Conservation (phyloP, 2,329 filamentous ascomycete species). For the Curvularia sp. region DNA sequence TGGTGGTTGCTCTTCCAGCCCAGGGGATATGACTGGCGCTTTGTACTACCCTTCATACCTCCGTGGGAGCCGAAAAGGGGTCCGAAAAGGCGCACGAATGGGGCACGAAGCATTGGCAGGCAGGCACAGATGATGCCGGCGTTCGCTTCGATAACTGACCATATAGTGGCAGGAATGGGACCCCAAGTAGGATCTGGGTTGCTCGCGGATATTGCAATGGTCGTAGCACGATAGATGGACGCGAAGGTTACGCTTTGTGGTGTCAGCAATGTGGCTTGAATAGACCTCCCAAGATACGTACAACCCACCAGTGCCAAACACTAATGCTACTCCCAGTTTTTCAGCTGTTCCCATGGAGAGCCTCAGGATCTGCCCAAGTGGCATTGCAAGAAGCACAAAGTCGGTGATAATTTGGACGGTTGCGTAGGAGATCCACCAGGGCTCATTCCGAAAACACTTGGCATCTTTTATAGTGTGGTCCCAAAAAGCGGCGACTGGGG, state of each 20-base stretch:
- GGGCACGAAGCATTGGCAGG: constrained; percentile 34
- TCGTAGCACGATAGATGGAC: constrained; percentile 37
- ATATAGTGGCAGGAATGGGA: constrained; percentile 33
- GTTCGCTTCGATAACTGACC: constrained; percentile 38
- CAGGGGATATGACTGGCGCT: constrained; percentile 22
- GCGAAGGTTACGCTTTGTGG: constrained; percentile 31
- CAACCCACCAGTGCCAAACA: constrained; percentile 36
- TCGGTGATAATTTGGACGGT: constrained; percentile 32
- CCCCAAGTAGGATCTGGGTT: constrained; percentile 35
- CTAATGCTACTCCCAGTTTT: constrained; percentile 31
- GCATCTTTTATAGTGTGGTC: constrained; percentile 35
- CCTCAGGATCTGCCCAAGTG: constrained; percentile 26
- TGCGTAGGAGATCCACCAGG: constrained; percentile 38
- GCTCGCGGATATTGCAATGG: constrained; percentile 31
- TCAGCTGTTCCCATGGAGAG: constrained; percentile 32
- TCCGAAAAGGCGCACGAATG: constrained; percentile 32
- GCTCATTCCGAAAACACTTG: constrained; percentile 42
- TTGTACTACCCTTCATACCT: constrained; percentile 15
- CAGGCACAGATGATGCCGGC: constrained; percentile 35
- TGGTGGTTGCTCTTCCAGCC: constrained; percentile 20
- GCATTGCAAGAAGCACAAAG: constrained; percentile 30
- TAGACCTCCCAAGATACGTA: constrained; percentile 9
- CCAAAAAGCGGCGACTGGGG: constrained; percentile 43
- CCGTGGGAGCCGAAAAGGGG: constrained; percentile 25
- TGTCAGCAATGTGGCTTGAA: constrained; percentile 10